Evolutionary conservation across 805 yeast species (phyloP), one percentile per base, ranked within the genome.

Genomic region (Wickerhamiella spandovensis): DNA sequence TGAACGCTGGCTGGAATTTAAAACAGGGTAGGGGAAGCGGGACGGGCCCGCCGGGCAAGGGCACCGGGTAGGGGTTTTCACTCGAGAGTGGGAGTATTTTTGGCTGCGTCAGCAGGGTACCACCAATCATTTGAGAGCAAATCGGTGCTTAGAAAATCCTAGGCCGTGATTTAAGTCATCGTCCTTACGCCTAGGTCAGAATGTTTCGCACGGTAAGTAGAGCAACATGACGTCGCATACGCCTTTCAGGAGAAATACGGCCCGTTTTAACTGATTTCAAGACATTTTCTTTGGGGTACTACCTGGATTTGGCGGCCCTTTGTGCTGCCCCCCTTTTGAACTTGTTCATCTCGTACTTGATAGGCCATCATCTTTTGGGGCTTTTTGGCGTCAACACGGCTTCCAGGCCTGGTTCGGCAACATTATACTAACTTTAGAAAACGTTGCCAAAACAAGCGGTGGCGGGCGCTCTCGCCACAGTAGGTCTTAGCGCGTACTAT

Each of bases 401-500:
- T n/a, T n/a, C n/a, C n/a, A n/a, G 18, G 20, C 39, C n/a, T 35
- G 39, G 8, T 6, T 5, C 3, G 7, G 7, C 22, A 20, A 5
- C 4, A 4, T 9, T 15, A 10, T 9, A 45, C 53, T 51, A 53
- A 53, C 54, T 7, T 15, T 15, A 53, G 54, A 59, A 44, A 28
- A 23, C 38, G 35, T 28, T 44, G 53, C 65, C 71, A 32, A 64
- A 61, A 55, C 66, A 64, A 52, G 69, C 70, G 45, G 66, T 65
- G 50, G 64, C 73, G 57, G 69, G 71, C 35, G 71, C 79, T 52
- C 81, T 79, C 59, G 84, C 84, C 52, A 74, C 78, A 48, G 74
- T 83, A 52, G 95, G 94, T 58, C 71, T 83, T 55, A 75, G 84
- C 52, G 86, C 92, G 44, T 82, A 89, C 51, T 83, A 82, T 67